A percentile compares a stretch with the other conserved stretches of the same genome.
Conservation (phyloP, 768 basidiomycete species). For the Pulveroboletus ravenelii region DNA sequence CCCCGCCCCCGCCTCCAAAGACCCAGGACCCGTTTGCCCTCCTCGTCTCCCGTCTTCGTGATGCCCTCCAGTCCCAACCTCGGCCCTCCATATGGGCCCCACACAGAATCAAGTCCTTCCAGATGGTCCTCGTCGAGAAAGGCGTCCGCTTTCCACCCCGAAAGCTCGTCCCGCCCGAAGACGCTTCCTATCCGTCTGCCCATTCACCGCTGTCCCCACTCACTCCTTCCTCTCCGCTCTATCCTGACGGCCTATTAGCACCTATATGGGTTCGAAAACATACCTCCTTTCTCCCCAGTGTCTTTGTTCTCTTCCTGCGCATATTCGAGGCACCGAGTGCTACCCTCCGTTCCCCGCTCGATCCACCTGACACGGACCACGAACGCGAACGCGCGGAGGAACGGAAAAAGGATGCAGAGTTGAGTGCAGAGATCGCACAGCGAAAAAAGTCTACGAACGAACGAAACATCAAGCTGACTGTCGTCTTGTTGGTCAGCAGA, state of each 20-base stretch:
- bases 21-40: constrained; percentile 57
- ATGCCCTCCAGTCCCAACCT: constrained; percentile 59
- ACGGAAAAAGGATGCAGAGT: constrained; percentile 62
- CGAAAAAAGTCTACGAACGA: constrained; percentile 79
- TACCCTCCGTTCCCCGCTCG: constrained; percentile 49
- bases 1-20: constrained; percentile 24
- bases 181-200: constrained; percentile 49
- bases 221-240: constrained; percentile 79
- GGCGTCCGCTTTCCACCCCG: constrained; percentile 82
- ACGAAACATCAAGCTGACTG: constrained; percentile 88
- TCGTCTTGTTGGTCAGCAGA: constrained; percentile 87
- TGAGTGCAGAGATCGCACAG: constrained; percentile 74
- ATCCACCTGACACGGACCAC: constrained; percentile 47
- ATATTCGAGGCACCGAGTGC: constrained; percentile 62
- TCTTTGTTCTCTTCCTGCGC: constrained; percentile 87
- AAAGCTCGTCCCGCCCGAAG: constrained; percentile 59
- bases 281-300: constrained; percentile 83
- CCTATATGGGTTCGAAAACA: constrained; percentile 99
- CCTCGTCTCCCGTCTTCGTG: constrained; percentile 60
- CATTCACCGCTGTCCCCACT: constrained; percentile 95
- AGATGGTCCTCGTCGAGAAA: constrained; percentile 81
- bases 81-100: constrained; percentile 69
- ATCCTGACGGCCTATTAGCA: constrained; percentile 94
- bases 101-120: constrained; percentile 69
- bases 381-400: constrained; percentile 65